Evolutionary conservation across 768 basidiomycete species (phyloP), one percentile per base, ranked within the genome.

Genomic region (Suillus subalutaceus): DNA sequence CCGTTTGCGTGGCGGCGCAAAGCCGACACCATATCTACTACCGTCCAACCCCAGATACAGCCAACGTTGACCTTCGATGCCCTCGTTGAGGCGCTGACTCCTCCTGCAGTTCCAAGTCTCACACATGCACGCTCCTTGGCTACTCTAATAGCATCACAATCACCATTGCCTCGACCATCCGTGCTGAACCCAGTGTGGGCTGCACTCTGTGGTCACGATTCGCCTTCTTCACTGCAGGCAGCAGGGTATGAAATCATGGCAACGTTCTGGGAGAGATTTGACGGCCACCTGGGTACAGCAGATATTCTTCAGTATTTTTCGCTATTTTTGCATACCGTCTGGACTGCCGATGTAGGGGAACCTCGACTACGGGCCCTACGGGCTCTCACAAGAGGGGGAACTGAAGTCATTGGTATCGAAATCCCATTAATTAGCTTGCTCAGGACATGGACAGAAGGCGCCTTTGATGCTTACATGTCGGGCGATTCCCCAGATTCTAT

Each of bases 331-430:
- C 72, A 79, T 4, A 77, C 75, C 1, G 75, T 80, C 0, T 93
- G 92, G 91, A 81, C 79, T 4, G 68, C 77, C n/a, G 92, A 93
- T 32, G 77, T 91, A 0, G 92, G 92, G 83, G 90, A 92, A 68
- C 79, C 86, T 1, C 84, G 89, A 23, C 86, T 89, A 71, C 89
- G 87, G 67, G 90, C 91, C 2, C 79, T 93, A 1, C 78, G 84
- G 5, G 85, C 89, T 4, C 80, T 94, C 62, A 89, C 89, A 43
- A 84, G 81, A 66, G 84, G 80, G 48, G 90, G 90, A 7, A 70
- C 78, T 3, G 87, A 90, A 56, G 83, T 88, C 37, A 77, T 86
- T 43, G 91, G 91, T 23, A 84, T 91, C 69, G 92, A 93, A 74
- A 73, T 79, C 9, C 77, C 80, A 44, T 72, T 92, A 41, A 76